Evolutionary conservation across 306 rosid genomes (phyloP), one percentile per base, ranked within the genome.

Genomic region (Trifolium pratense): DNA sequence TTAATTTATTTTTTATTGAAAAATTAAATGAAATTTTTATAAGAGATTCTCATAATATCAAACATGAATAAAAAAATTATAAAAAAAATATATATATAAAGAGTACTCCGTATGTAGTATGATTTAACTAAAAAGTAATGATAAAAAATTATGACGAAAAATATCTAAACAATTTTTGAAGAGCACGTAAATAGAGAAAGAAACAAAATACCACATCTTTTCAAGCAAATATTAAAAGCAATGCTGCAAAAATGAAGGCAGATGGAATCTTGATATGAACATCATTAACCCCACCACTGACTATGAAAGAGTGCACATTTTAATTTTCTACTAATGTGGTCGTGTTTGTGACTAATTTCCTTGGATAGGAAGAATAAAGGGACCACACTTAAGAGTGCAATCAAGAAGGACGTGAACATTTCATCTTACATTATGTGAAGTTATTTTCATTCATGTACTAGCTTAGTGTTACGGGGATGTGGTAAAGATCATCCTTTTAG

Each of bases 341-440:
- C 9, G 45, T 75, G 56, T 23, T 53, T 34, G 34, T 52, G 66
- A 59, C 26, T 56, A 56, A 11, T 65, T 53, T 63, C 42, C 13
- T 49, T 75, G 42, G 57, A 25, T 74, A 48, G 37, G 52, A 62
- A 62, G 16, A 32, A 63, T 9, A 55, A 56, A 0, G 37, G 74
- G 80, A 67, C 80, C 68, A 67, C 74, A 31, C 64, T 14, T n/a
- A 29, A 15, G 39, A 29, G 10, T 40, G 20, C 32, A 55, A 56
- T 66, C 56, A 76, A 66, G 32, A 55, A 39, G 73, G 66, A 67
- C 61, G 52, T 43, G 40, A 55, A 56, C 75, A 53, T 56, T 76
- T 76, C 20, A 66, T 39, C 75, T 56, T 76, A 31, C 39, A 51
- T 46, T 68, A 67, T 76, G 75, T 67, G 51, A 67, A 66, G 68